Evolutionary conservation across 768 basidiomycete species (phyloP).

Genomic region (Tephrocybe sp.): DNA sequence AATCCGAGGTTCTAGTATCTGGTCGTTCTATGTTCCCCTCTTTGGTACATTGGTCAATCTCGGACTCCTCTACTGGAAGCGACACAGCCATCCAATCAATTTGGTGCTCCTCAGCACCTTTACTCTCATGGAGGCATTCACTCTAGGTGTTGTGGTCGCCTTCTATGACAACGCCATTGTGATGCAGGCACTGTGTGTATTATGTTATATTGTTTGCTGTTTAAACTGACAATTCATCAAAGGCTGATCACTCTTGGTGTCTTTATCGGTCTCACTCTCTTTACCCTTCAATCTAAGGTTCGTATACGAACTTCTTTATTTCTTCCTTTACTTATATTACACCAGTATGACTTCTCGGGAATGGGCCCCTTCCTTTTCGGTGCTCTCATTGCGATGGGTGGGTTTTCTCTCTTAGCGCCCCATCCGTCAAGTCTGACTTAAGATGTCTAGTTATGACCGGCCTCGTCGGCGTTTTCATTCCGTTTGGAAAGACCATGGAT

Average conservation of each 20-base stretch:
- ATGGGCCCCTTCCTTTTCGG: conserved; percentile 91
- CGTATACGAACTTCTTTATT: conserved; percentile 11
- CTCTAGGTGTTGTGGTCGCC: conserved; percentile 82
- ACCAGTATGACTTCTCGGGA: conserved; percentile 90
- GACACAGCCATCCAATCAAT: conserved; percentile 89
- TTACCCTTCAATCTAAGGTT: conserved; percentile 94
- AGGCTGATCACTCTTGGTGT: conserved; percentile 89
- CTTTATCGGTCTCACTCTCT: conserved; percentile 91
- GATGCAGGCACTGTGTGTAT: conserved; percentile 78
- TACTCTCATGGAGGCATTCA: conserved; percentile 88
- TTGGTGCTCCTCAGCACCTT: conserved; percentile 82
- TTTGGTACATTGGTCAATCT: conserved; percentile 81
- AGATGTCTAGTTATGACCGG: conserved; percentile 66
- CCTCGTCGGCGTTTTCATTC: conserved; percentile 82
- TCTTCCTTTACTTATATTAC: conserved; percentile 2
- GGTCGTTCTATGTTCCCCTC: conserved; percentile 80
- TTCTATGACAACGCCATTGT: conserved; percentile 75
- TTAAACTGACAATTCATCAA: conserved; percentile 14
- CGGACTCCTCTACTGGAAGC: conserved; percentile 86
- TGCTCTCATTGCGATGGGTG: conserved; percentile 76
- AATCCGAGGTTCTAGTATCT: conserved; percentile 43
- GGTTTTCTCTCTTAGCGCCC: conserved; percentile 20
- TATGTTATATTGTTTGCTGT: not conserved
- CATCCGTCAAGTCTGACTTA: conserved; percentile 1
- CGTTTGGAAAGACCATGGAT: conserved; percentile 81